phyloP scores from a whole-genome alignment of 345 rosid species.

The Excoecaria cochinchinensis region DNA sequence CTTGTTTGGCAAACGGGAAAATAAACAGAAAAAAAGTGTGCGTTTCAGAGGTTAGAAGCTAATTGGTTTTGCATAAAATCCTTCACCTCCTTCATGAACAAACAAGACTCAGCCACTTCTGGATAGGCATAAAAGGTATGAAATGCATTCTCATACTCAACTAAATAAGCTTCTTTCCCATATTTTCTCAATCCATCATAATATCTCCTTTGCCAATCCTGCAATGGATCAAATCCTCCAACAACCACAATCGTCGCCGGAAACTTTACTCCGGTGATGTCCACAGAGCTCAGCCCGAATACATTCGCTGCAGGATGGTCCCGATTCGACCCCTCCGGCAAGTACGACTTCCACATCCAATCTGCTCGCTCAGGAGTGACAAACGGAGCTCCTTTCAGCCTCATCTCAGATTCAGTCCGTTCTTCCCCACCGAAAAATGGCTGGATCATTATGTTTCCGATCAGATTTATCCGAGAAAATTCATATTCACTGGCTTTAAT shows the following conservation, averaged over 20 bases:
- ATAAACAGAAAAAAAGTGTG: too few species aligned
- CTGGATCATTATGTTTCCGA: conserved; percentile 9
- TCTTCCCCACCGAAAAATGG: conserved; percentile 26
- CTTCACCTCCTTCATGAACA: conserved; percentile 14
- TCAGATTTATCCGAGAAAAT: neutral
- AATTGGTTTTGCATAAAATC: conserved; percentile 14
- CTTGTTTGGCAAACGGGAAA: too few species aligned
- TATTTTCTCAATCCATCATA: conserved; percentile 4
- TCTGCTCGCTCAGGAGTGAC: neutral
- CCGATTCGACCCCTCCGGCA: conserved; percentile 16
- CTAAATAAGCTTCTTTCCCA: conserved; percentile 16
- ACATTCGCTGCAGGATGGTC: conserved; percentile 20
- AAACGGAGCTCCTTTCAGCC: neutral
- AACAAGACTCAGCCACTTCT: neutral
- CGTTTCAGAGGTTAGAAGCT: too few species aligned
- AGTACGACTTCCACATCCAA: conserved; percentile 20
- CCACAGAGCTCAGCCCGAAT: conserved; percentile 10
- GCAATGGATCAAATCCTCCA: conserved; percentile 18
- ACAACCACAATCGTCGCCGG: conserved; percentile 13
- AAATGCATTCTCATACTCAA: conserved; percentile 8
- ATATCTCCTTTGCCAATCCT: conserved; percentile 29
- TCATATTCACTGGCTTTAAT: neutral
- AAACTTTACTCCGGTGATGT: conserved; percentile 8
- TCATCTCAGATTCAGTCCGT: conserved; percentile 17
- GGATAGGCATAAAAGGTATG: conserved; percentile 5